Percentiles rank a stretch among this genome's conserved stretches.
phyloP scores from a whole-genome alignment of 345 rosid genomes.

The Ceriops decandra region DNA sequence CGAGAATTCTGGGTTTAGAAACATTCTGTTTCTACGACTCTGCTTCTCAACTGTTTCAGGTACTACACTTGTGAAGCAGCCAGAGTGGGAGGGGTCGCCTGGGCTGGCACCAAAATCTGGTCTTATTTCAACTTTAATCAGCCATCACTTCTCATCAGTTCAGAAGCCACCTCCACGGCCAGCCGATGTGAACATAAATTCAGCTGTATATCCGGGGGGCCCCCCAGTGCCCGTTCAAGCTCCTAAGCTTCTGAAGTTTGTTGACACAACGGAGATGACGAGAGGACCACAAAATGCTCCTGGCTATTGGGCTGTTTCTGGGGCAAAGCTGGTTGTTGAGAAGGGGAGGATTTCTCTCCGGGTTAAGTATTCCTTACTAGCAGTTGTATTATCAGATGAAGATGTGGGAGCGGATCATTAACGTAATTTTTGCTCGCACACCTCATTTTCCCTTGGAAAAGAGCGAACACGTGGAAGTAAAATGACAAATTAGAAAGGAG shows the following conservation, averaged over 20 bases:
- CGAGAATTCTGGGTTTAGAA: constrained; percentile 84
- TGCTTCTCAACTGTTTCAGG: constrained; percentile 65
- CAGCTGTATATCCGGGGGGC: constrained; percentile 89
- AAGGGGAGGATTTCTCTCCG: constrained; percentile 84
- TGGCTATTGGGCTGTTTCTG: constrained; percentile 94
- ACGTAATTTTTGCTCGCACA: not conserved
- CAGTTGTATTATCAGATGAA: constrained; percentile 22
- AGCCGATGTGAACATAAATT: constrained; percentile 86
- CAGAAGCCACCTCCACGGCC: constrained; percentile 81
- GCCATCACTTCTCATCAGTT: constrained; percentile 82
- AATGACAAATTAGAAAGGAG: not conserved
- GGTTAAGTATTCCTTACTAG: constrained; percentile 78
- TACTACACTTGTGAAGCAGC: constrained; percentile 48
- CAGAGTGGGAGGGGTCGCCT: constrained; percentile 91
- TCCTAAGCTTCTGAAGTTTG: constrained; percentile 76
- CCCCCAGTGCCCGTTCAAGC: constrained; percentile 90
- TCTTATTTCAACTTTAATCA: constrained; percentile 79
- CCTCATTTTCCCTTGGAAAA: not conserved
- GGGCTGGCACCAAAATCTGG: constrained; percentile 76
- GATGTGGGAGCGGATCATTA: constrained; percentile 15
- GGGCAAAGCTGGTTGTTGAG: constrained; percentile 79
- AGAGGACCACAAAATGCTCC: constrained; percentile 94
- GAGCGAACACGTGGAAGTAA: not conserved
- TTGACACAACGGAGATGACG: constrained; percentile 86
- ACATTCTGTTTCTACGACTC: constrained; percentile 75